Evolutionary conservation across 2,329 filamentous ascomycete species (phyloP).

Genomic region (Penicillium sp.): DNA sequence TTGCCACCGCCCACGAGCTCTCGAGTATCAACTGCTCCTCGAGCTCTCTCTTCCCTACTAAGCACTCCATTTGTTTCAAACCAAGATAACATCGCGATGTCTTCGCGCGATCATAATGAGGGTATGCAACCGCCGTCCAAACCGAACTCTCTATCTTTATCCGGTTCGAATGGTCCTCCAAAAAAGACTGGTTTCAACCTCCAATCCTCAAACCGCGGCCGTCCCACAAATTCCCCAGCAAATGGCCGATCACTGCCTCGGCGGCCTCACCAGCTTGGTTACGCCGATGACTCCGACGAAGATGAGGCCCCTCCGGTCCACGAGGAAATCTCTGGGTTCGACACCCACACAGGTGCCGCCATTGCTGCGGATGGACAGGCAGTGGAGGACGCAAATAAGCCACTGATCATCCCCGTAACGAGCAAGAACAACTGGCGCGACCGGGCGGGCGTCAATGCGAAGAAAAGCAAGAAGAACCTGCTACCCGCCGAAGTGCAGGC

Average conservation of each 20-base stretch:
- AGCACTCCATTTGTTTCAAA: not conserved
- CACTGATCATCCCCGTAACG: constrained; percentile 75
- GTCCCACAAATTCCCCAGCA: constrained; percentile 15
- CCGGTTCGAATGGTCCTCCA: constrained; percentile 28
- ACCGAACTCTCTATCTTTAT: constrained; percentile 42
- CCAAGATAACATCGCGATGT: constrained; percentile 12
- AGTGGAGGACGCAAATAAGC: constrained; percentile 48
- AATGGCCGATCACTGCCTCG: constrained; percentile 24
- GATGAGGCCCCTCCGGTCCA: constrained; percentile 35
- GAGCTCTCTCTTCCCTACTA: not conserved
- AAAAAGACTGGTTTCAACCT: constrained; percentile 35
- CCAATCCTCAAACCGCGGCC: constrained; percentile 23
- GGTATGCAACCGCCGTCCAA: constrained; percentile 17
- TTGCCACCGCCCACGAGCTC: constrained; percentile 23
- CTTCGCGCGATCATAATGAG: constrained; percentile 10
- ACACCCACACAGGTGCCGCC: constrained; percentile 41
- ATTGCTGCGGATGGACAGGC: constrained; percentile 37
- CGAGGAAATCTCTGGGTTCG: constrained; percentile 55
- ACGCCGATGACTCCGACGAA: constrained; percentile 53
- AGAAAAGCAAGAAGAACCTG: constrained; percentile 58
- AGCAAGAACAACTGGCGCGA: constrained; percentile 74
- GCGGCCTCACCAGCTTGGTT: constrained; percentile 30
- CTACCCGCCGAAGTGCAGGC: constrained; percentile 57
- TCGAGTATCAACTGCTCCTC: constrained; percentile 7
- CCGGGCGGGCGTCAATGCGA: constrained; percentile 44